phyloP scores from a whole-genome alignment of 2,329 filamentous ascomycete species.

The Penicillium polonicum region DNA sequence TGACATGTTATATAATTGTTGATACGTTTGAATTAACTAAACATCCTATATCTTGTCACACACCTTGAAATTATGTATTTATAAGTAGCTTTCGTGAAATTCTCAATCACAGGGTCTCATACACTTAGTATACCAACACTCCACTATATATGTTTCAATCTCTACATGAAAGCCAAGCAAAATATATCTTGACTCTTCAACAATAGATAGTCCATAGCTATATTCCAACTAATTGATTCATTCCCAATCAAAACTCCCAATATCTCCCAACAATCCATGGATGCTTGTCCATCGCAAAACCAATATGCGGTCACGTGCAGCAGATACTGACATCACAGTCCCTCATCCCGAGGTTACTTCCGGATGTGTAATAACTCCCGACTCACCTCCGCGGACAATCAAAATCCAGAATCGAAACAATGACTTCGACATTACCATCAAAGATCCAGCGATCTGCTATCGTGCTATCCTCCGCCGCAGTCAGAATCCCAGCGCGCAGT shows the following conservation, averaged over 20 bases:
- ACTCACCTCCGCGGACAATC: neutral
- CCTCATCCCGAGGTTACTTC: neutral
- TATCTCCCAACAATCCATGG: neutral
- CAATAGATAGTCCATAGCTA: neutral
- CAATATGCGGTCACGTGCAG: constrained; percentile 19
- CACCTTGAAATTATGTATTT: no score
- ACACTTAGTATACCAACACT: neutral
- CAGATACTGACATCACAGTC: constrained; percentile 25
- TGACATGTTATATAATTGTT: neutral
- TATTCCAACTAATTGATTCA: fast-evolving
- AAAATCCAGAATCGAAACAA: constrained; percentile 6
- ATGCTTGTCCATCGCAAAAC: neutral
- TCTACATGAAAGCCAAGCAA: no score
- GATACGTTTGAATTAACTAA: neutral
- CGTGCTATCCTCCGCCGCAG: neutral
- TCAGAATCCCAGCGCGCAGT: constrained; percentile 10
- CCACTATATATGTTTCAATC: neutral
- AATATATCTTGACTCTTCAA: neutral
- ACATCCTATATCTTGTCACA: neutral
- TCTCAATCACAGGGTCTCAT: neutral
- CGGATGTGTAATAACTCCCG: neutral
- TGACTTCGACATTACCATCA: constrained; percentile 16
- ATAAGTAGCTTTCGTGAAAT: neutral
- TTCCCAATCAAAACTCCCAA: no score
- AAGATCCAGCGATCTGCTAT: constrained; percentile 13